Evolutionary conservation across 805 yeast genomes (phyloP).

Genomic region (Ogataea methylovora): DNA sequence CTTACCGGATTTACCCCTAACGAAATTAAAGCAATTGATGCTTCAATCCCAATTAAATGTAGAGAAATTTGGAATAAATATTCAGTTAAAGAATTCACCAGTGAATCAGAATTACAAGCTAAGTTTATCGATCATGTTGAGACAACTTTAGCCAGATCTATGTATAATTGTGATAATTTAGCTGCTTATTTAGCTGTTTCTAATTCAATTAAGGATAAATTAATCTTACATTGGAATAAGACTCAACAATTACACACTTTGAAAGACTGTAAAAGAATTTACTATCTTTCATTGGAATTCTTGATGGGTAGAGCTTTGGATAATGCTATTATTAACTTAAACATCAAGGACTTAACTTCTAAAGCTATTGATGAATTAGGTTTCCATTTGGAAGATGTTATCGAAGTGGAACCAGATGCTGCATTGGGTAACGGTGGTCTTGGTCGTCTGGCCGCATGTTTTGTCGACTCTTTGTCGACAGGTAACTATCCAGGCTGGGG

Average conservation of each 20-base stretch:
- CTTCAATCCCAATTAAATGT: conserved; percentile 70
- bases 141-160: conserved; percentile 81
- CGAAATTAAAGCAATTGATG: conserved; percentile 77
- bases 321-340: conserved; percentile 81
- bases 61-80: conserved; percentile 73
- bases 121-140: conserved; percentile 82
- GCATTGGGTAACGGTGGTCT: conserved; percentile 94
- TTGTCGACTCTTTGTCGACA: conserved; percentile 80
- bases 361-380: conserved; percentile 67
- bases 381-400: conserved; percentile 77
- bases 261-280: conserved; percentile 77
- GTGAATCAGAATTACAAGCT: conserved; percentile 53
- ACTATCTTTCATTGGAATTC: conserved; percentile 81
- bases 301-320: conserved; percentile 94
- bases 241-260: conserved; percentile 87
- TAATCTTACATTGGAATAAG: conserved; percentile 83
- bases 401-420: conserved; percentile 87
- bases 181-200: conserved; percentile 93
- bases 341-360: conserved; percentile 51
- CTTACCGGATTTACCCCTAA: conserved; percentile 88
- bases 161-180: conserved; percentile 85
- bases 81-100: conserved; percentile 42
- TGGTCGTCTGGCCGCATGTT: conserved; percentile 92
- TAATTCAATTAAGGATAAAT: conserved; percentile 65
- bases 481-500: conserved; percentile 95